These are phyloP conservation scores for Candida dubliniensis DNA, from an alignment of 1,139 yeast species.

Conservation along the genomic window DNA sequence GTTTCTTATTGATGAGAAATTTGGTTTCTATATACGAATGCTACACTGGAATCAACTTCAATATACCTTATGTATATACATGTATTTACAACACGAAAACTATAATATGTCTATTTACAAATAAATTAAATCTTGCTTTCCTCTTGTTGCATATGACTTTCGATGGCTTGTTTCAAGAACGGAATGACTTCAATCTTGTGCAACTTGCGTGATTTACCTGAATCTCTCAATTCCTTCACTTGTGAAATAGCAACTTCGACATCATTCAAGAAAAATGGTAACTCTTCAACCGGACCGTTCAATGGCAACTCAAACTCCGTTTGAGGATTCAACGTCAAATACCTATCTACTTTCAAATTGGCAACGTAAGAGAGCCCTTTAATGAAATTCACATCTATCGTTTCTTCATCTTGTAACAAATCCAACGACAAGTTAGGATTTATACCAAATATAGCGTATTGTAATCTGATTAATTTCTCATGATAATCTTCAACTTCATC, in stretches of 20 bases:
- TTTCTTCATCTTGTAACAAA: conserved; percentile 38
- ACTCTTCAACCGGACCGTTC: conserved; percentile 42
- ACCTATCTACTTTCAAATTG: conserved; percentile 54
- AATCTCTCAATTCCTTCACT: conserved; percentile 43
- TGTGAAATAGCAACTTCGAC: conserved; percentile 56
- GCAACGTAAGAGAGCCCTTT: conserved; percentile 71
- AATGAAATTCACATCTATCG: conserved; percentile 54
- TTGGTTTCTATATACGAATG: conserved; percentile 2
- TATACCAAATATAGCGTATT: conserved; percentile 79
- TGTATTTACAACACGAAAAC: conserved; percentile 2
- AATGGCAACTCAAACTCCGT: conserved; percentile 29
- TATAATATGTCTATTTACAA: not conserved
- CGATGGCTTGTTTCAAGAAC: conserved; percentile 38
- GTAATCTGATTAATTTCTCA: conserved; percentile 74
- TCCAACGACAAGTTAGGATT: conserved; percentile 49
- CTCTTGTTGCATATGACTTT: conserved; percentile 18
- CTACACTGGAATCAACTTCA: not conserved
- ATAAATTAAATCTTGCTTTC: conserved; percentile 1
- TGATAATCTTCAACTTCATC: conserved; percentile 60
- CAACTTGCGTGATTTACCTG: conserved; percentile 28
- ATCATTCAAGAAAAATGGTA: conserved; percentile 44
- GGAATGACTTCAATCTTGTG: conserved; percentile 45
- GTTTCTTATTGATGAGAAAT: not conserved
- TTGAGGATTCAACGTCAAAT: conserved; percentile 22
- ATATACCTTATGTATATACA: not conserved